These are phyloP conservation scores for Iris pallida DNA, from an alignment of 116 monocot genomes.

Conservation along the genomic window DNA sequence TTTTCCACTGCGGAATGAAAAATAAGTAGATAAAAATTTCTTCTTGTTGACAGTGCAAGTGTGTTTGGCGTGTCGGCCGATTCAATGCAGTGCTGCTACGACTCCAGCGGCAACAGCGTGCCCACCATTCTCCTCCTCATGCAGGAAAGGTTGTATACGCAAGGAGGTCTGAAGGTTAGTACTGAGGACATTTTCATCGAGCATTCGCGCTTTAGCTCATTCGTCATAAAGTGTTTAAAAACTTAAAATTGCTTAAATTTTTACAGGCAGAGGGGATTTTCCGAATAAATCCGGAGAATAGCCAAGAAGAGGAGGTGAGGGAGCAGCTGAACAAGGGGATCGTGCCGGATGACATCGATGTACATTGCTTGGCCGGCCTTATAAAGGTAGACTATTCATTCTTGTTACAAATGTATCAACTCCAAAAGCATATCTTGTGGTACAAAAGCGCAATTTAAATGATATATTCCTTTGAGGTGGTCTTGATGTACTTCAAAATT, in stretches of 20 bases:
- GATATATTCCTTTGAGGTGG: too few species aligned
- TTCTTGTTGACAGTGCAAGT: slow-evolving; percentile 21
- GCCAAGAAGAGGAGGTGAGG: slow-evolving; percentile 28
- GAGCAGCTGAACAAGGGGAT: slow-evolving; percentile 31
- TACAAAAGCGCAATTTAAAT: too few species aligned
- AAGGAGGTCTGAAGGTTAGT: slow-evolving; percentile 34
- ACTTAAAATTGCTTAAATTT: not conserved
- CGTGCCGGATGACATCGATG: slow-evolving; percentile 25
- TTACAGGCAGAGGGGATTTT: slow-evolving; percentile 29
- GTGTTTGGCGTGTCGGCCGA: slow-evolving; percentile 50
- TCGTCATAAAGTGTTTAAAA: not conserved
- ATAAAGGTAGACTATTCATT: slow-evolving; percentile 23
- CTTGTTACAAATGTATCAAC: not conserved
- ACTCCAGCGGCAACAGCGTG: slow-evolving; percentile 45
- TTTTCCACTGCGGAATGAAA: not conserved
- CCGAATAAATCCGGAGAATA: slow-evolving; percentile 28
- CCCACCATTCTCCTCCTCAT: slow-evolving; percentile 49
- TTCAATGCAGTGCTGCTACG: slow-evolving; percentile 54
- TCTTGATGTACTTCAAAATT: too few species aligned
- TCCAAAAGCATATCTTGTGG: too few species aligned
- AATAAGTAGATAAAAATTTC: not conserved
- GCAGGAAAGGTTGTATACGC: slow-evolving; percentile 34
- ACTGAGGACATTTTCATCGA: not conserved
- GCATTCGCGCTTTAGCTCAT: too few species aligned
- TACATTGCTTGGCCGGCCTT: slow-evolving; percentile 34